Evolutionary conservation across 257 asterid genomes (phyloP), one percentile per base, ranked within the genome.

Genomic region (Lantana camara): DNA sequence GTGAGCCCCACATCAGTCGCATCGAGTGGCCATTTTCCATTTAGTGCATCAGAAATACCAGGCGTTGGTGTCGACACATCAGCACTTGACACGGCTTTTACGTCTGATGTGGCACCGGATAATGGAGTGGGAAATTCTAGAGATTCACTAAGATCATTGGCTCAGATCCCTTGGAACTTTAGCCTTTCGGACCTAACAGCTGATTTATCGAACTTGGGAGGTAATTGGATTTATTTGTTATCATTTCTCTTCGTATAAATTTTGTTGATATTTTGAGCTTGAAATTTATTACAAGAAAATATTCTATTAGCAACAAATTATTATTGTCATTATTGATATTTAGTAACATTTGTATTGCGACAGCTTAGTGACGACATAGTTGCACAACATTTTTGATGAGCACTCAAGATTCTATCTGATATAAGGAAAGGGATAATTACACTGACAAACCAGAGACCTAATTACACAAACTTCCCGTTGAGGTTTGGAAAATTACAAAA

Each of bases 141-240:
- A 77, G 96, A 90, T 80, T 64, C 90, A 19, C 89, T 87, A 35
- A 71, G 97, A 76, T 85, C 96, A 38, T 79, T 87, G 72, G 85
- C 84, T 71, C 98, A 87, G 75, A 80, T 89, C 47, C 96, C 98
- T 2, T 89, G 98, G 98, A 82, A 85, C 78, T 89, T 92, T 70
- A 92, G 93, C 78, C 84, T 92, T 68, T 74, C 96, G 22, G 97
- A 92, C 83, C 78, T 92, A 63, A 85, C 97, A 9, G 97, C 96
- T 42, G 98, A 92, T 74, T 77, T 92, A 60, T 85, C 97, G 10
- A 87, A 87, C 84, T 75, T 82, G 84, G 88, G 84, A 61, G 88
- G 87, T 81, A 77, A 60, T 56, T 1, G 4, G 7, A 19, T 35
- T 45, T 23, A 6, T 21, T 30, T 11, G 19, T 23, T 10, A 20